Base-by-base conservation (phyloP, 768 basidiomycete genomes). In the Mrakia gelida region DNA sequence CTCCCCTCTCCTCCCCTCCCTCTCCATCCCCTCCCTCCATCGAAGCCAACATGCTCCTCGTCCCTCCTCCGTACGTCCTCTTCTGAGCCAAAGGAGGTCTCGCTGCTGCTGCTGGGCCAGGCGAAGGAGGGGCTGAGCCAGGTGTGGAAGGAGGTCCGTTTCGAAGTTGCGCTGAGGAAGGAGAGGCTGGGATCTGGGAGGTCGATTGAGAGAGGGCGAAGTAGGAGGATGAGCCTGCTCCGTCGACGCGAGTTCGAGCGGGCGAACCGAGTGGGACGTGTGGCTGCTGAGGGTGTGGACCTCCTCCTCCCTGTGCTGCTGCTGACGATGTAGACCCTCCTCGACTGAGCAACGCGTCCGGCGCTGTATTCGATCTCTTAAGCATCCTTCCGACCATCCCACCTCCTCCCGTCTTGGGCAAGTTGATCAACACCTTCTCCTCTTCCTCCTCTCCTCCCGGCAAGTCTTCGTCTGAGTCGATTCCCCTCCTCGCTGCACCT, bases 11-110 rank as follows among this genome's bases (percentile, higher is more conserved):
- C n/a, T 28, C 75, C 23, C 72, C 59, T 21, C 15, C 72, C 59
- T 38, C 73, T 0, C 59, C 62, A 26, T 32, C 68, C 26, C 23
- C 26, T 30, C 52, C n/a, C 13, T 49, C 73, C 32, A 21, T 26
- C 15, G 49, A 43, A 15, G 70, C 74, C 11, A 79, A 49, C 78
- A 79, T 79, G 18, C 74, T 75, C 18, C 78, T 32, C 41, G 73
- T 75, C 26, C 65, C 67, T 32, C 78, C 78, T 5, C 78, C 78
- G 68, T 79, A 79, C 26, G 78, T 79, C n/a, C 75, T 54, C 62
- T 70, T 75, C 59, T 70, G 67, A 26, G 15, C 38, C 13, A 70
- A 30, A 5, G 67, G 26, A n/a, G 67, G 67, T 43, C 67, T 34
- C 3, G 49, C 49, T 52, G 41, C 38, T 41, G 67, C 32, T 26